Conservation (phyloP, 2,329 filamentous ascomycete genomes). For the Cladobotryum protrusum region DNA sequence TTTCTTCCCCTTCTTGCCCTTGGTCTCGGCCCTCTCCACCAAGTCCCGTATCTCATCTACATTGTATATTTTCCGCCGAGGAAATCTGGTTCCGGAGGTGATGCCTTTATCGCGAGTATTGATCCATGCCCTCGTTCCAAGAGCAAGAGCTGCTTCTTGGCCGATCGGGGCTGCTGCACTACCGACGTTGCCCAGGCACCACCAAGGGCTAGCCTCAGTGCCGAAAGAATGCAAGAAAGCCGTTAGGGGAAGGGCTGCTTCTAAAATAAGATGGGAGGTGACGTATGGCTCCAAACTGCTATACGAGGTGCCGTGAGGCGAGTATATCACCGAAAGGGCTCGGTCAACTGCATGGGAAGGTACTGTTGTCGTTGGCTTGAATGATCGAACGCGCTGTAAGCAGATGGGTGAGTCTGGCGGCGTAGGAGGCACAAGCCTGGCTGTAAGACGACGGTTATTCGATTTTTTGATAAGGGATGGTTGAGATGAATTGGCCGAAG, state of each 20-base stretch:
- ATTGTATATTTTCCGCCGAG: background rate
- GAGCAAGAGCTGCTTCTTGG: slow-evolving; percentile 45
- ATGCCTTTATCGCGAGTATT: slow-evolving; percentile 54
- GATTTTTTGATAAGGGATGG: background rate
- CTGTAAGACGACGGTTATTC: no score
- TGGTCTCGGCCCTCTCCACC: slow-evolving; percentile 15
- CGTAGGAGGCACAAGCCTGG: background rate
- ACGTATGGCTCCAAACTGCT: slow-evolving; percentile 49
- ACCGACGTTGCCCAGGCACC: slow-evolving; percentile 55
- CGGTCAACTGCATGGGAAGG: slow-evolving; percentile 29
- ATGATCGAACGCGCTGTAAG: slow-evolving; percentile 25
- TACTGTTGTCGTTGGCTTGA: slow-evolving; percentile 28
- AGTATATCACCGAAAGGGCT: slow-evolving; percentile 57
- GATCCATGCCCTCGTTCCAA: slow-evolving; percentile 54
- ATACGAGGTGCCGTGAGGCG: slow-evolving; percentile 56
- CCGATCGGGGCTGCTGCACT: slow-evolving; percentile 52
- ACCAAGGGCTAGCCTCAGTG: slow-evolving; percentile 53
- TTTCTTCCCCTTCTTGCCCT: slow-evolving; percentile 9
- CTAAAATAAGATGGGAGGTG: slow-evolving; percentile 47
- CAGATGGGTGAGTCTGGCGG: slow-evolving; percentile 18
- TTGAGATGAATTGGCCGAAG: slow-evolving; percentile 5
- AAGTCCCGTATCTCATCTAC: slow-evolving; percentile 37
- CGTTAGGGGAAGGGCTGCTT: slow-evolving; percentile 55
- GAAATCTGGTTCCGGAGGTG: slow-evolving; percentile 33
- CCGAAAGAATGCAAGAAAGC: slow-evolving; percentile 61